These are phyloP conservation scores for Russula griseocarnosa DNA, from an alignment of 768 basidiomycete species.

Conservation along the genomic window DNA sequence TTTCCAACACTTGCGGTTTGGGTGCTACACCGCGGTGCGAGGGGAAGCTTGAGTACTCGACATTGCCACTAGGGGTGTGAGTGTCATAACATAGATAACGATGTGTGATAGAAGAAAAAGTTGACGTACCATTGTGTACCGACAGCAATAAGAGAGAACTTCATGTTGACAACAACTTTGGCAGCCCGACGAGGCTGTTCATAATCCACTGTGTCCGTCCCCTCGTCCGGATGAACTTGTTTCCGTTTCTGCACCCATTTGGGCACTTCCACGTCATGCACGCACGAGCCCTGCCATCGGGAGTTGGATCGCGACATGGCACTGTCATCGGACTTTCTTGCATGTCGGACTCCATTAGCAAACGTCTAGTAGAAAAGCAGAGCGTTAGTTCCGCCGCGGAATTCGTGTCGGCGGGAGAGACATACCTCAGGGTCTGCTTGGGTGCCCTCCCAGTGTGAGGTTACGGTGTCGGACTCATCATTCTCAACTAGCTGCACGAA, in stretches of 20 bases:
- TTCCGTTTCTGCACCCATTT: conserved; percentile 79
- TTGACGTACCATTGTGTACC: conserved; percentile 61
- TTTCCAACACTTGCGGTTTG: conserved; percentile 54
- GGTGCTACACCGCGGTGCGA: conserved; percentile 55
- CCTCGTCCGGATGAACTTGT: conserved; percentile 46
- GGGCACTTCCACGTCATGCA: conserved; percentile 69
- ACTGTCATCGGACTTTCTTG: conserved; percentile 19
- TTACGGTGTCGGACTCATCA: conserved; percentile 29
- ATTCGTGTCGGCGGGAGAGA: neutral
- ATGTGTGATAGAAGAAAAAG: neutral
- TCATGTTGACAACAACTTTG: conserved; percentile 64
- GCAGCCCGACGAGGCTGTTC: conserved; percentile 64
- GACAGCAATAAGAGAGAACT: conserved; percentile 78
- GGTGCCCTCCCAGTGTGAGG: conserved; percentile 26
- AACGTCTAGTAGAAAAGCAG: neutral
- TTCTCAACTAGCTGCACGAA: conserved; percentile 61
- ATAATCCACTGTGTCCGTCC: conserved; percentile 41
- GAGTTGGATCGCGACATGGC: conserved; percentile 10
- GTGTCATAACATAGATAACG: conserved; percentile 14
- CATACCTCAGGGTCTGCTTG: conserved; percentile 24
- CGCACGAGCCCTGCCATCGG: conserved; percentile 72
- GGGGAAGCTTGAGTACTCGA: conserved; percentile 68
- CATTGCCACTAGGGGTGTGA: conserved; percentile 48
- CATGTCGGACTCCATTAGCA: conserved; percentile 1
- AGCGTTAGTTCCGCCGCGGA: neutral